These are phyloP conservation scores for Talaromyces ruber DNA, from an alignment of 495 filamentous ascomycete species.

Conservation along the genomic window DNA sequence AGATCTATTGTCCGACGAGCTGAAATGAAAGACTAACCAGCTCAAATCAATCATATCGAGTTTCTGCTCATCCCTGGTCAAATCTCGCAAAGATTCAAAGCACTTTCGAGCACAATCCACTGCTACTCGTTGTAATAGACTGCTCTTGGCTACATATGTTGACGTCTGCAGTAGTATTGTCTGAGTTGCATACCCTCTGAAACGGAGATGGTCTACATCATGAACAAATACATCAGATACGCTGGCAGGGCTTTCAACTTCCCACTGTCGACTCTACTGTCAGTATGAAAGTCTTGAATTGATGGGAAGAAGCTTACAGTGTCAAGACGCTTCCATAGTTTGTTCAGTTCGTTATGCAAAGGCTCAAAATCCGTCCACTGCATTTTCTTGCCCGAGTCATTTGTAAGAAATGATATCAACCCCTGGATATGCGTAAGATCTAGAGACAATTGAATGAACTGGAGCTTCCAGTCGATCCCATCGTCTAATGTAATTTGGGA, in stretches of 20 bases:
- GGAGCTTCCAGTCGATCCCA: neutral
- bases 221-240: neutral
- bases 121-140: neutral
- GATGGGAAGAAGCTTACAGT: neutral
- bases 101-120: neutral
- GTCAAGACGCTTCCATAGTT: neutral
- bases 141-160: neutral
- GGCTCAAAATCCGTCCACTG: neutral
- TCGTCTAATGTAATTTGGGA: neutral
- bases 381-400: neutral
- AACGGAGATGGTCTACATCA: neutral
- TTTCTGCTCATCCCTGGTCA: neutral
- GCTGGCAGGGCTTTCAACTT: neutral
- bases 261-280: neutral
- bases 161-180: neutral
- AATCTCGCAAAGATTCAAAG: neutral
- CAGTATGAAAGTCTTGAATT: neutral
- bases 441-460: neutral
- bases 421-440: neutral
- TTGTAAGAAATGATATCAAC: neutral
- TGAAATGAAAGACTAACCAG: neutral
- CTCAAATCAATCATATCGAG: neutral
- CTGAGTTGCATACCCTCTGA: neutral
- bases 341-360: neutral
- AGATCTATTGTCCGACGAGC: no score